phyloP scores from a whole-genome alignment of 495 filamentous ascomycete species.

The Annulohypoxylon maeteangense region DNA sequence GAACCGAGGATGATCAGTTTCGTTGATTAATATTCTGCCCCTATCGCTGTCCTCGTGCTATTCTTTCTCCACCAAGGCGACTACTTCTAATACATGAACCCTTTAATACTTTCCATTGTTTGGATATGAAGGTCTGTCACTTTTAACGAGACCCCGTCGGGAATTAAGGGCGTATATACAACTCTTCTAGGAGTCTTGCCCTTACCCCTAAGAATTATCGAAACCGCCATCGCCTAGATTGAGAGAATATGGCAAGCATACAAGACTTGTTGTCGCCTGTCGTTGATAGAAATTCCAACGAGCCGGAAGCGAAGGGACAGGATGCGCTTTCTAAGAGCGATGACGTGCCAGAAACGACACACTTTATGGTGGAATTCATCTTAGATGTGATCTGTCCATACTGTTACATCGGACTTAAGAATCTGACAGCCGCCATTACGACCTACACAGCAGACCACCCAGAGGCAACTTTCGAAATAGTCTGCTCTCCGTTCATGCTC shows the following conservation, averaged over 20 bases:
- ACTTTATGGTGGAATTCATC: slow-evolving; percentile 77
- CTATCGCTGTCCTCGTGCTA: background rate
- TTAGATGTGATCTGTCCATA: slow-evolving; percentile 84
- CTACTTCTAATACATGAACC: background rate
- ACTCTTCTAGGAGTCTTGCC: slow-evolving; percentile 39
- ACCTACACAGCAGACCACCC: slow-evolving; percentile 67
- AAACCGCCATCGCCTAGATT: background rate
- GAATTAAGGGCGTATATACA: background rate
- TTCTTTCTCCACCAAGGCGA: background rate
- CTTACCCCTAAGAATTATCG: background rate
- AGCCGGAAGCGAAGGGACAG: background rate
- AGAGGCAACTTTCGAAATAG: slow-evolving; percentile 69
- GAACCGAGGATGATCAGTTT: background rate
- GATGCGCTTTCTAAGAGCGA: background rate
- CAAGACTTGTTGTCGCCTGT: slow-evolving; percentile 22
- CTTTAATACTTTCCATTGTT: background rate
- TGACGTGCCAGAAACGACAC: slow-evolving; percentile 29
- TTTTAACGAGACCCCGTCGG: background rate
- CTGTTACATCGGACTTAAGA: slow-evolving; percentile 84
- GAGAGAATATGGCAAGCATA: slow-evolving; percentile 33
- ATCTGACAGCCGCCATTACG: slow-evolving; percentile 73
- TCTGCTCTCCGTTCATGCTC: slow-evolving; percentile 82
- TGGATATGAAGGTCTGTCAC: background rate
- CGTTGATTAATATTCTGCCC: slow-evolving; percentile 14
- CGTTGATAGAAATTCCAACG: background rate